Conservation (phyloP, 768 basidiomycete genomes). For the Calvatia gigantea region DNA sequence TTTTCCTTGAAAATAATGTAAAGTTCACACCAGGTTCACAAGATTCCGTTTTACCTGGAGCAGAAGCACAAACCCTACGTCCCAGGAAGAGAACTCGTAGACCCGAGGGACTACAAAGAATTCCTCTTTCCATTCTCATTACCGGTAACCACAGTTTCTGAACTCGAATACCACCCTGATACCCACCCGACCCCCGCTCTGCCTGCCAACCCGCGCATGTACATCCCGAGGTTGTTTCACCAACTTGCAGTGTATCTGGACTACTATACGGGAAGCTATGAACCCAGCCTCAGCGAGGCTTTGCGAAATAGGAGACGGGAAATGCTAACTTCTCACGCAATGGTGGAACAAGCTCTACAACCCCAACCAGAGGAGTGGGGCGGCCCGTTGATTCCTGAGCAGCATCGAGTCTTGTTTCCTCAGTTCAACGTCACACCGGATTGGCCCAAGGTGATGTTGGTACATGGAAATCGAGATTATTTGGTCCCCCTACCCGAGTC, state of each 20-base stretch:
- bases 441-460: constrained; percentile 45
- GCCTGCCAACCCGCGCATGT: constrained; percentile 62
- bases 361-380: constrained; percentile 5
- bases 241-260: constrained; percentile 58
- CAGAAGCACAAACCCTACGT: constrained; percentile 51
- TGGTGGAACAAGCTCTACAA: too few species aligned
- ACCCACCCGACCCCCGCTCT: constrained; percentile 49
- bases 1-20: background rate
- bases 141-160: constrained; percentile 35
- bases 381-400: constrained; percentile 22
- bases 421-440: constrained; percentile 31
- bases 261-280: constrained; percentile 50
- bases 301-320: constrained; percentile 29
- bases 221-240: constrained; percentile 51
- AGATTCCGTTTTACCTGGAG: constrained; percentile 50
- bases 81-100: constrained; percentile 51
- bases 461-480: constrained; percentile 47
- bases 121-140: constrained; percentile 42
- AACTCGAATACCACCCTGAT: constrained; percentile 41
- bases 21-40: background rate
- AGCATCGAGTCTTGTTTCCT: constrained; percentile 39
- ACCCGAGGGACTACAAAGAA: constrained; percentile 41
- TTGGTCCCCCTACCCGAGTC: constrained; percentile 44
- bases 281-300: constrained; percentile 42
- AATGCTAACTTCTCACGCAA: too few species aligned